Conservation (phyloP, 495 filamentous ascomycete genomes). For the Penicillium malachiteum region DNA sequence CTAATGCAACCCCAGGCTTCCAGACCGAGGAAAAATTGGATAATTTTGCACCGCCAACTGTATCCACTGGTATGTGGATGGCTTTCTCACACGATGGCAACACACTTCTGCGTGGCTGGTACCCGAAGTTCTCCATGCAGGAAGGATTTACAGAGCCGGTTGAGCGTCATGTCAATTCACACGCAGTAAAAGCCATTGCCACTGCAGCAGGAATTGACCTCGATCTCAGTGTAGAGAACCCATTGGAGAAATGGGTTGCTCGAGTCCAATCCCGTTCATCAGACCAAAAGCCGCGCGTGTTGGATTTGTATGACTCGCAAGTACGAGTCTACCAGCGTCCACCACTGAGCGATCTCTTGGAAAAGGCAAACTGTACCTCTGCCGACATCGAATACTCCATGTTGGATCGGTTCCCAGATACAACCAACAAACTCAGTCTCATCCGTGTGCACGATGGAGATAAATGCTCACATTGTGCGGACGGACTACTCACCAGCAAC, state of each 20-base stretch:
- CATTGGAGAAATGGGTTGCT: conserved; percentile 55
- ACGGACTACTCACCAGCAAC: conserved; percentile 63
- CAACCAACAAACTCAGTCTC: conserved; percentile 49
- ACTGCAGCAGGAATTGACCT: conserved; percentile 61
- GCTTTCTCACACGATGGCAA: conserved; percentile 67
- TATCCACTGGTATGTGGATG: conserved; percentile 56
- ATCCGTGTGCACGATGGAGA: conserved; percentile 67
- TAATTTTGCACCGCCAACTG: conserved; percentile 26
- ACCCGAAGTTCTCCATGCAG: conserved; percentile 48
- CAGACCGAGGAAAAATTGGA: conserved; percentile 28
- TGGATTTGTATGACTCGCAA: conserved; percentile 48
- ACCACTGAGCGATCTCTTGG: conserved; percentile 40
- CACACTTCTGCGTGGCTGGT: conserved; percentile 67
- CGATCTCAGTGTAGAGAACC: conserved; percentile 67
- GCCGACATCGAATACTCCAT: conserved; percentile 40
- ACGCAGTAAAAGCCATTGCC: conserved; percentile 64
- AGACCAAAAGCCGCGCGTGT: conserved; percentile 27
- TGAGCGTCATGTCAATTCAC: conserved; percentile 62
- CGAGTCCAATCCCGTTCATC: conserved; percentile 33
- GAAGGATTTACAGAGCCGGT: conserved; percentile 30
- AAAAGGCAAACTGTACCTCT: conserved; percentile 27
- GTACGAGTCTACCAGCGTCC: conserved; percentile 46
- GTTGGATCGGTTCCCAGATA: conserved; percentile 43
- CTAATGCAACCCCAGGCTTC: conserved; percentile 24
- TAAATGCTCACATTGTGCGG: conserved; percentile 64